Evolutionary conservation across 2,329 filamentous ascomycete genomes (phyloP).

Genomic region (Pezicula carpinea): DNA sequence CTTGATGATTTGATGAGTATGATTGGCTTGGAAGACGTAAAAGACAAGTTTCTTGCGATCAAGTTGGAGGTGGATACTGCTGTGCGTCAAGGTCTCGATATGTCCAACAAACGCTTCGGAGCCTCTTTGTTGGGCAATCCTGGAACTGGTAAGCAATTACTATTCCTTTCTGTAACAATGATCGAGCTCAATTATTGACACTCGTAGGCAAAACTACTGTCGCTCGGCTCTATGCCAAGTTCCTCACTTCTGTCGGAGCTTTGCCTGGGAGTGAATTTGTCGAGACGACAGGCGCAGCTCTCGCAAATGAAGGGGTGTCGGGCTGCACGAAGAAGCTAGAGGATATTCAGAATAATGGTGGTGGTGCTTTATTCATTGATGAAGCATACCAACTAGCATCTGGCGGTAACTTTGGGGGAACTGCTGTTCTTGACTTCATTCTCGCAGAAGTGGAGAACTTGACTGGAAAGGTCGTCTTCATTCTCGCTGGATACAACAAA

Average conservation of each 20-base stretch:
- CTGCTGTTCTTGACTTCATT: conserved; percentile 38
- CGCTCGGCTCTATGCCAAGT: conserved; percentile 62
- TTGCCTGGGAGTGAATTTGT: conserved; percentile 24
- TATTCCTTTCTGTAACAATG: background rate
- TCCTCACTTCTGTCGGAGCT: conserved; percentile 37
- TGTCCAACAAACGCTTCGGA: conserved; percentile 55
- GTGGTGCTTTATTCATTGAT: conserved; percentile 58
- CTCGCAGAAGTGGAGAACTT: conserved; percentile 59
- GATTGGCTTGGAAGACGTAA: conserved; percentile 65
- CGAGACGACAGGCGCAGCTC: conserved; percentile 51
- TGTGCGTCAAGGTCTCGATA: conserved; percentile 48
- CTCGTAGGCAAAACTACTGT: conserved; percentile 62
- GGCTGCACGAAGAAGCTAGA: conserved; percentile 52
- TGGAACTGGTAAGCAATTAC: conserved; percentile 53
- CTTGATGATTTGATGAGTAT: conserved; percentile 62
- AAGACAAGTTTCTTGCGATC: conserved; percentile 54
- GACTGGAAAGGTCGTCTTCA: conserved; percentile 61
- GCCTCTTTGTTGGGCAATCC: conserved; percentile 64
- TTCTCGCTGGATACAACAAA: conserved; percentile 56
- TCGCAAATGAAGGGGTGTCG: conserved; percentile 56
- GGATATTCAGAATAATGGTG: conserved; percentile 58
- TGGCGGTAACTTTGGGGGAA: conserved; percentile 61
- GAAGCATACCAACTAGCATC: conserved; percentile 64
- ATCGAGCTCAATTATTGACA: background rate
- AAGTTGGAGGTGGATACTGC: conserved; percentile 57